These are phyloP conservation scores for Claviceps sp. DNA, from an alignment of 2,329 filamentous ascomycete species.

Conservation along the genomic window DNA sequence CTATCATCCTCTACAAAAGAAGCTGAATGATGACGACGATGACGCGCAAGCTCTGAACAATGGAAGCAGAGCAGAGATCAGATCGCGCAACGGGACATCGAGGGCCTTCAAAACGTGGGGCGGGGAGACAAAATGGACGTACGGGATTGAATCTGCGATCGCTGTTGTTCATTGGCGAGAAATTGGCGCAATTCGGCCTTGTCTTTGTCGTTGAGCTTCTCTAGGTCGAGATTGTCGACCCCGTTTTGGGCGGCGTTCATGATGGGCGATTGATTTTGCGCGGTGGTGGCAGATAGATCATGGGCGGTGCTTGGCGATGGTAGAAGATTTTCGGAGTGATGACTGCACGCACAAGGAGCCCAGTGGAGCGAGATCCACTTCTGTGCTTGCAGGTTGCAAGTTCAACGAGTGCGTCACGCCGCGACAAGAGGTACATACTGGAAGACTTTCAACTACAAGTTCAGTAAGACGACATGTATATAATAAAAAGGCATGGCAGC, in stretches of 20 bases:
- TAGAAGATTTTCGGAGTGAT: too few species aligned
- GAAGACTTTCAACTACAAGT: too few species aligned
- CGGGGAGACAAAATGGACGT: constrained; percentile 3
- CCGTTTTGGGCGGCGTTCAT: constrained; percentile 24
- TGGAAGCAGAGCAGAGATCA: neutral
- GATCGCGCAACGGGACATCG: neutral
- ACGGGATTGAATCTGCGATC: constrained; percentile 54
- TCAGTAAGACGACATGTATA: too few species aligned
- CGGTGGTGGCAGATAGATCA: neutral
- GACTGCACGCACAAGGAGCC: too few species aligned
- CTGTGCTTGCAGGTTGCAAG: too few species aligned
- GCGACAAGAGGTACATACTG: too few species aligned
- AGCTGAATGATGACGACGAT: too few species aligned
- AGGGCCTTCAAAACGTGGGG: neutral
- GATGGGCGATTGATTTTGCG: neutral
- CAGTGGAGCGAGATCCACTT: too few species aligned
- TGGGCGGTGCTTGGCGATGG: neutral
- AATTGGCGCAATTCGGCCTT: constrained; percentile 82
- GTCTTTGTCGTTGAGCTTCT: constrained; percentile 66
- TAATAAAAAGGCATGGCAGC: too few species aligned
- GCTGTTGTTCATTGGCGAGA: constrained; percentile 72
- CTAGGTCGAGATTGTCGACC: constrained; percentile 48
- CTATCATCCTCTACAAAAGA: too few species aligned
- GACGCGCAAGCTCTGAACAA: too few species aligned
- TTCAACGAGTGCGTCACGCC: too few species aligned